A percentile compares a stretch with the other conserved stretches of the same genome.
These are phyloP conservation scores for Manihot esculenta DNA, from an alignment of 441 rosid genomes.

Conservation along the genomic window DNA sequence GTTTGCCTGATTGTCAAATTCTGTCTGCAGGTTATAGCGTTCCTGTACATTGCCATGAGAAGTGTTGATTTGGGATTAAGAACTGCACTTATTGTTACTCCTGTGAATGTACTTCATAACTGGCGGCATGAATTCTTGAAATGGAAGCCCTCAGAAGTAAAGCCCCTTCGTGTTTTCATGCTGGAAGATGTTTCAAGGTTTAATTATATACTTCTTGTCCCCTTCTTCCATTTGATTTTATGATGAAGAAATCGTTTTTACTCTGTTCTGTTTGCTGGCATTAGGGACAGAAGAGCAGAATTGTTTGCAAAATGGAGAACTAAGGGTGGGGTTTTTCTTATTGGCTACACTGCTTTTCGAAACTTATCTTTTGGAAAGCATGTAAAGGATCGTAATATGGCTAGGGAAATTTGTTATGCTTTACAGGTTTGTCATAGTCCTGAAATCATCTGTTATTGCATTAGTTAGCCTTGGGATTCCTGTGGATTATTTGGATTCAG, in stretches of 20 bases:
- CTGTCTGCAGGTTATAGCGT: constrained; percentile 86
- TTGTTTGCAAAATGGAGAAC: constrained; percentile 86
- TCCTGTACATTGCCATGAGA: constrained; percentile 96
- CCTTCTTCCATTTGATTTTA: background rate
- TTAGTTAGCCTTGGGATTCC: no score
- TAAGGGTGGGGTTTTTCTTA: constrained; percentile 94
- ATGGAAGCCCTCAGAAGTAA: constrained; percentile 95
- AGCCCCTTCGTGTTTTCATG: constrained; percentile 91
- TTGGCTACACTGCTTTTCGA: constrained; percentile 88
- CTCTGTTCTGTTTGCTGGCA: constrained; percentile 12
- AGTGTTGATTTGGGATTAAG: constrained; percentile 84
- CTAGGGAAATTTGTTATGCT: constrained; percentile 71
- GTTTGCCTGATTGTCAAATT: constrained; percentile 29
- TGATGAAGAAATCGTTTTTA: constrained; percentile 7
- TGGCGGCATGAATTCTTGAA: constrained; percentile 96
- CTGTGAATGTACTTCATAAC: constrained; percentile 98
- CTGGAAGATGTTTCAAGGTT: constrained; percentile 97
- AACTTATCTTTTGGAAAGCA: constrained; percentile 91
- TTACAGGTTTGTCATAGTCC: constrained; percentile 63
- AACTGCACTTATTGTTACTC: constrained; percentile 92
- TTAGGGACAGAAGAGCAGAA: constrained; percentile 82
- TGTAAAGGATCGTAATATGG: constrained; percentile 69
- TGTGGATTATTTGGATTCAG: background rate
- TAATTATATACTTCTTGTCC: constrained; percentile 14
- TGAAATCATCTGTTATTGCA: background rate